phyloP scores from a whole-genome alignment of 306 rosid genomes.

The Lotus japonicus region DNA sequence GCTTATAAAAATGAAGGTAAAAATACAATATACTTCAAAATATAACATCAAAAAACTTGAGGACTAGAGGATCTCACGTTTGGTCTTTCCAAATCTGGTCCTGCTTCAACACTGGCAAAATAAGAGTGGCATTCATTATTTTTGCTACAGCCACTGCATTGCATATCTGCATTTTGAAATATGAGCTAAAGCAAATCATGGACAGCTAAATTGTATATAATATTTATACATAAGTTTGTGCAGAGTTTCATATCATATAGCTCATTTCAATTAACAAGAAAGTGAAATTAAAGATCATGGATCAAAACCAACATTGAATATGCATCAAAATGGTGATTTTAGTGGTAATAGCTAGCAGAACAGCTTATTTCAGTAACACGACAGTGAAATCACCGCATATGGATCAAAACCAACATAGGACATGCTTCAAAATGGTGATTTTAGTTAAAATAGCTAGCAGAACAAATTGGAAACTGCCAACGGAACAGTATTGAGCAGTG shows the following conservation, averaged over 20 bases:
- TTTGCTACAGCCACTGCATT: constrained; percentile 99
- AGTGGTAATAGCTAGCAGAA: neutral
- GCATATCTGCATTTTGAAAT: constrained; percentile 74
- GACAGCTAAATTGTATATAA: constrained; percentile 3
- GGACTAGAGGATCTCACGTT: constrained; percentile 65
- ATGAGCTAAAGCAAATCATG: constrained; percentile 8
- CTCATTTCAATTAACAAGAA: neutral
- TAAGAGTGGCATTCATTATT: constrained; percentile 94
- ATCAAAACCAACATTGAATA: constrained; percentile 6
- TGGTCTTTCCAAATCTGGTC: constrained; percentile 99
- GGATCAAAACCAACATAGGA: neutral
- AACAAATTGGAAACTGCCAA: too few relatives aligned
- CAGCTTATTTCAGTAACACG: neutral
- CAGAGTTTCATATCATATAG: neutral
- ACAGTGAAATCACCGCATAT: constrained; percentile 3
- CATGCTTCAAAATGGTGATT: neutral
- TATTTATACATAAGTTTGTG: neutral
- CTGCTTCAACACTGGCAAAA: constrained; percentile 95
- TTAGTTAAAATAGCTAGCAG: neutral
- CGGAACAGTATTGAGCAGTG: too few relatives aligned
- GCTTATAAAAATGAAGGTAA: constrained; percentile 2
- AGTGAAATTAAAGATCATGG: constrained; percentile 6
- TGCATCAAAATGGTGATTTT: neutral
- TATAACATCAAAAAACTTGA: neutral
- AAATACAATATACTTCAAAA: constrained; percentile 14